Evolutionary conservation across 495 filamentous ascomycete species (phyloP), one percentile per base, ranked within the genome.

Genomic region (Penicillium angulare): DNA sequence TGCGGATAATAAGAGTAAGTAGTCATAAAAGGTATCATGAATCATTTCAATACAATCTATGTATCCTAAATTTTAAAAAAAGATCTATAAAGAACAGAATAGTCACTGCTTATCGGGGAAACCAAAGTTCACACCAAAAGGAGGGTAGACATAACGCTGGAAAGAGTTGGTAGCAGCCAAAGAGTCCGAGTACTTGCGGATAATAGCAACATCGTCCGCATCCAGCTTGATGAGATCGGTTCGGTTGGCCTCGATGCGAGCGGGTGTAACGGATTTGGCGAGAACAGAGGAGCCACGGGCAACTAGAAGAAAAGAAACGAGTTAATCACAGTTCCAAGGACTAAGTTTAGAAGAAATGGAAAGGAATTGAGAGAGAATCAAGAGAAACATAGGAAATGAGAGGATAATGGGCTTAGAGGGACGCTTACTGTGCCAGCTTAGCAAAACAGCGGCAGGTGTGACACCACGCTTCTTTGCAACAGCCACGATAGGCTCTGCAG

Each of bases 251-350:
- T 85, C 81, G 67, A 92, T 92, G 40, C 87, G 79, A 43, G 81
- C 77, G 9, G 85, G 83, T 4, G 80, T 90, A 7, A 89, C 84
- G 0, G 88, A 92, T 71, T 93, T 93, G 59, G 87, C 81, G 21
- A 93, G 78, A 12, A 92, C 88, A 8, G 85, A 87, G 46, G 74
- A 81, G 44, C 86, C 86, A 45, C 87, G 81, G 43, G 83, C 78
- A 43, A 89, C 88, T 89, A 26, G 26, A 36, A 12, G 27, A 5
- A 49, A 49, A 22, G 35, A 18, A 23, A 35, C 38, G n/a, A n/a
- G n/a, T n/a, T n/a, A n/a, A n/a, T n/a, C n/a, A n/a, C n/a, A n/a
- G n/a, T n/a, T n/a, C n/a, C n/a, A n/a, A n/a, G n/a, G n/a, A n/a
- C n/a, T n/a, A n/a, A n/a, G n/a, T n/a, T n/a, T n/a, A n/a, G n/a